Base-by-base conservation (phyloP, 2,329 filamentous ascomycete species). In the Alternaria longipes region DNA sequence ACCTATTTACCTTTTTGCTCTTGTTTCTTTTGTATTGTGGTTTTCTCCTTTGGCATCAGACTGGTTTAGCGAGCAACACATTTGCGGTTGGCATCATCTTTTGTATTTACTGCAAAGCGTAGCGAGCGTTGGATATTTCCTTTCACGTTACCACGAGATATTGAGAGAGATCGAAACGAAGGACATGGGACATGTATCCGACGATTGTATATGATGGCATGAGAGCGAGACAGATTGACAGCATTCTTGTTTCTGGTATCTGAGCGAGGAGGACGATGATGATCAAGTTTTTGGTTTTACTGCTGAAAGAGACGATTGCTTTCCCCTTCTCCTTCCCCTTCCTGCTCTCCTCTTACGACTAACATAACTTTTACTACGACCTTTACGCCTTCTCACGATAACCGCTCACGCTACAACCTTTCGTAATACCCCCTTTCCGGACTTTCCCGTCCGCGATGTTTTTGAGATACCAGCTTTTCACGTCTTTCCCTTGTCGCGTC, bases 61-160 rank as follows among this genome's bases (percentile, higher is more conserved):
- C 28, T 56, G 46, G 47, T 63, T 61, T 65, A 66, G 67, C 81
- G 51, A 68, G 68, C 65, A 62, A 70, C 68, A 67, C 56, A 73
- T 72, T 73, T 66, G 69, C 64, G 61, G 72, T 74, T 52, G 44
- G 65, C 61, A 67, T 57, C 54, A 64, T 67, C 67, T 62, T 47
- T 41, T 59, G 47, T 63, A 53, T 49, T 51, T 63, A 36, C 47
- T 72, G 72, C 72, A 71, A 64, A 77, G 72, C 74, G 71, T 69
- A 75, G 74, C 74, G 73, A 76, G 74, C 70, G 70, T 74, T 71
- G 62, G 42, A 49, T 52, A 47, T 67, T 65, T 62, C 60, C 71
- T 76, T 74, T 76, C 12, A 60, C 53, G 76, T 73, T 65, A 52
- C 32, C 59, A 61, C 59, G 63, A 69, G 46, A 49, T 49, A 36